Percentiles rank a stretch among this genome's conserved stretches.
These are phyloP conservation scores for Mycena floridula DNA, from an alignment of 768 basidiomycete species.

Conservation along the genomic window DNA sequence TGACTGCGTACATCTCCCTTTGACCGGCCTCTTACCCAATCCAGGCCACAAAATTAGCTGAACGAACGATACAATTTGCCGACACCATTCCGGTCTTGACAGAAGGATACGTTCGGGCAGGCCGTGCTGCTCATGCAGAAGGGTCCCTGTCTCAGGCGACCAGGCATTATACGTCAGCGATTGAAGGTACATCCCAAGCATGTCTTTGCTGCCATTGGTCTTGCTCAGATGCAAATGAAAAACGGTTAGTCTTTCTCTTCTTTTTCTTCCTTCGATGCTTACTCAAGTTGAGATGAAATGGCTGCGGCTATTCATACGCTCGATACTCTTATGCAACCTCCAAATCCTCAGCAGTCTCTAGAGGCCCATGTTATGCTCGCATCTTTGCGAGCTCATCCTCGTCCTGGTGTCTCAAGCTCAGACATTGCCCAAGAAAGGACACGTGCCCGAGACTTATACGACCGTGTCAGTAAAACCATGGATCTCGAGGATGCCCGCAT, in stretches of 20 bases:
- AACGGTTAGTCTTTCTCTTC: conserved; percentile 43
- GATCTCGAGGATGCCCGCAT: conserved; percentile 51
- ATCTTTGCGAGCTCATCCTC: conserved; percentile 75
- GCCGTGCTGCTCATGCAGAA: conserved; percentile 72
- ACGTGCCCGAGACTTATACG: conserved; percentile 78
- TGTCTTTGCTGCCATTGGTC: conserved; percentile 73
- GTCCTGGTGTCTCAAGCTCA: conserved; percentile 70
- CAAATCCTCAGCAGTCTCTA: conserved; percentile 57
- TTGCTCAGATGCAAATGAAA: conserved; percentile 83
- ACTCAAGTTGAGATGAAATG: conserved; percentile 53
- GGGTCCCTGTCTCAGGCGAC: conserved; percentile 59
- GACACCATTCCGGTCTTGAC: conserved; percentile 82
- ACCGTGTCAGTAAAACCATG: conserved; percentile 63
- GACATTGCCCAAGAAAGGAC: conserved; percentile 68
- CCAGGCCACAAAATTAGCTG: conserved; percentile 87
- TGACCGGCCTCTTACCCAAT: not conserved
- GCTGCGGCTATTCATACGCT: conserved; percentile 82
- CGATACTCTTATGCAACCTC: conserved; percentile 67
- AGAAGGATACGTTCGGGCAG: conserved; percentile 83
- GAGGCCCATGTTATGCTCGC: conserved; percentile 90
- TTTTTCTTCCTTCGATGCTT: not conserved
- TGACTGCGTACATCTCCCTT: conserved; percentile 2
- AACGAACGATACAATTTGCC: conserved; percentile 89
- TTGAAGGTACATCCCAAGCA: conserved; percentile 69
- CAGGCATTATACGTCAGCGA: conserved; percentile 62